Evolutionary conservation across 306 rosid species (phyloP), one percentile per base, ranked within the genome.

Genomic region (Vachellia collinsii): DNA sequence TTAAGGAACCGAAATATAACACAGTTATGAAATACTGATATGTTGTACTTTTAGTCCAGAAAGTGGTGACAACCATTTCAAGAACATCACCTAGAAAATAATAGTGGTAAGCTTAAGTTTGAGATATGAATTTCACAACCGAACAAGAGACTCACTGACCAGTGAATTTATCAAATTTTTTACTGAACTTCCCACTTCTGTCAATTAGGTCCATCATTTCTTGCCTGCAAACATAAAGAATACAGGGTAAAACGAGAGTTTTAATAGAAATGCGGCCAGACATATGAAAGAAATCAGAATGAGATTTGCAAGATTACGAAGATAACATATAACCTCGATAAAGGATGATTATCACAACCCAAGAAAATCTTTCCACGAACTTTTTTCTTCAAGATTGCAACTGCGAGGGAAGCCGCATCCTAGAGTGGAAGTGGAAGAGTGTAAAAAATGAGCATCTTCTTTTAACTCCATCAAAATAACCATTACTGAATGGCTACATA

Each of bases 271-370:
- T 9, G 58, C 37, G 20, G 20, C 65, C 65, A 25, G 78, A 46
- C 14, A 16, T 63, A 47, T 79, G 7, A 23, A 56, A 23, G 41
- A 3, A n/a, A 70, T 67, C 17, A 37, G 67, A 65, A 48, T 22
- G 61, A 56, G 12, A 63, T 29, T 47, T 59, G 48, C 78, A 63
- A 50, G 81, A 54, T 20, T 29, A 80, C 46, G 53, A 68, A 54
- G 54, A 42, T 43, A 50, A 68, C 62, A 20, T 19, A 44, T 8
- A 72, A 95, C 99, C 99, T 95, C 83, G 99, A 93, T 68, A 95
- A 75, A 63, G 98, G 99, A 79, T 95, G 96, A 85, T 88, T 86
- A 68, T 95, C 99, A 82, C 98, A 93, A 56, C 98, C 99, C 86
- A 93, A 77, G 88, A 93, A 91, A 86, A 89, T 88, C 88, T 46